Conservation (phyloP, 2,329 filamentous ascomycete genomes). For the Coniochaeta sp. region DNA sequence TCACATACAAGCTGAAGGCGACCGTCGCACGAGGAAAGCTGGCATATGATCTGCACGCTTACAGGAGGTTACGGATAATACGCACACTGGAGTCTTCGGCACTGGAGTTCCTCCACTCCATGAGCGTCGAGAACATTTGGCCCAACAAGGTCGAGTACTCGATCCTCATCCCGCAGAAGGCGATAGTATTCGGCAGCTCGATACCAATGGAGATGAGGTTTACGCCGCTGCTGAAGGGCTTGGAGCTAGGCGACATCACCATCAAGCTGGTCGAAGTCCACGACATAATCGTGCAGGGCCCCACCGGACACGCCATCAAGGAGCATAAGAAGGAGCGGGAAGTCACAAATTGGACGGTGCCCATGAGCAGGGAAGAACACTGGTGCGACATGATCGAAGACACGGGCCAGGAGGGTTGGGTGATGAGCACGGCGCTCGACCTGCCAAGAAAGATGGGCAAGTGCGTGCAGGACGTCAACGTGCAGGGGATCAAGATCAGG, state of each 20-base stretch:
- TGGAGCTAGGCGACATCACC: conserved; percentile 76
- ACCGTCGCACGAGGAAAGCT: conserved; percentile 83
- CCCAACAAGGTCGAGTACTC: conserved; percentile 96
- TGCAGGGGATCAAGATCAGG: conserved; percentile 81
- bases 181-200: conserved; percentile 84
- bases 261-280: conserved; percentile 75
- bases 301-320: conserved; percentile 37
- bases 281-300: conserved; percentile 52
- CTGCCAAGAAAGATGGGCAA: conserved; percentile 75
- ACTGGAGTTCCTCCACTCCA: conserved; percentile 74
- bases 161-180: conserved; percentile 87
- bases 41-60: conserved; percentile 75
- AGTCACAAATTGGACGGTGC: conserved; percentile 52
- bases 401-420: conserved; percentile 59
- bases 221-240: conserved; percentile 80
- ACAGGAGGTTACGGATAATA: conserved; percentile 72
- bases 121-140: conserved; percentile 97
- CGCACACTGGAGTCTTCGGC: conserved; percentile 70
- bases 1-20: conserved; percentile 87
- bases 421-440: conserved; percentile 53
- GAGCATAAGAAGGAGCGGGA: conserved; percentile 59
- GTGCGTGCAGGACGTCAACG: conserved; percentile 86
- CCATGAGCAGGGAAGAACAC: conserved; percentile 50
- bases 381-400: conserved; percentile 65
- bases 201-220: conserved; percentile 81